A percentile compares a stretch with the other conserved stretches of the same genome.
Evolutionary conservation across 1,139 yeast genomes (phyloP).

Genomic region (Pichia sp.): DNA sequence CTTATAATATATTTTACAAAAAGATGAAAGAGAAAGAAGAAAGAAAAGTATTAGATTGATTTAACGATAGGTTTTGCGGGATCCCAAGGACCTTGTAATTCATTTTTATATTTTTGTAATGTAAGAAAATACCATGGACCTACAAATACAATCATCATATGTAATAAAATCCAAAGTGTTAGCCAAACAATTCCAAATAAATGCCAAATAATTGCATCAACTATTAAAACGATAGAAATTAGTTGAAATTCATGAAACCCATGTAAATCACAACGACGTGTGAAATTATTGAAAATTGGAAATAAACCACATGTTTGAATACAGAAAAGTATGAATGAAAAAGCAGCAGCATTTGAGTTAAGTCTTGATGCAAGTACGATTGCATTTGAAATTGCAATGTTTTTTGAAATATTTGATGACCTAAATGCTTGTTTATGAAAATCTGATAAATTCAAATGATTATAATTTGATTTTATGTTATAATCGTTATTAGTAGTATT

Average conservation of each 20-base stretch:
- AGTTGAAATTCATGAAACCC: conserved; percentile 34
- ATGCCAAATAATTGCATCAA: conserved; percentile 29
- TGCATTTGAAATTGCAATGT: conserved; percentile 77
- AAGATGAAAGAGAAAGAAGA: no score
- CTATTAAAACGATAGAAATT: conserved; percentile 25
- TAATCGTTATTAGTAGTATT: neutral
- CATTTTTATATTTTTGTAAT: conserved; percentile 78
- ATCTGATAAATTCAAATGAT: neutral
- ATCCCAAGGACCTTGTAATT: conserved; percentile 93
- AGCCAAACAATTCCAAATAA: conserved; percentile 38
- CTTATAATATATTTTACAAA: no score
- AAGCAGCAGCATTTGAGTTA: conserved; percentile 66
- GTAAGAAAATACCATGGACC: conserved; percentile 68
- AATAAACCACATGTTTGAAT: conserved; percentile 66
- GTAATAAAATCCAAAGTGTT: conserved; percentile 44
- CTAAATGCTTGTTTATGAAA: conserved; percentile 9
- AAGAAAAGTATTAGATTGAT: no score
- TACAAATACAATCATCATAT: conserved; percentile 43
- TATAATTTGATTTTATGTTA: no score
- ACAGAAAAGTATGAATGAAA: conserved; percentile 71
- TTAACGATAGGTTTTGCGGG: conserved; percentile 62
- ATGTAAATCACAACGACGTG: conserved; percentile 36
- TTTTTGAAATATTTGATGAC: conserved; percentile 68
- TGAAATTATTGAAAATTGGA: conserved; percentile 62
- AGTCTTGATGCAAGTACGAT: conserved; percentile 86